These are phyloP conservation scores for Fusarium dimerum DNA, from an alignment of 2,329 filamentous ascomycete genomes.

Conservation along the genomic window DNA sequence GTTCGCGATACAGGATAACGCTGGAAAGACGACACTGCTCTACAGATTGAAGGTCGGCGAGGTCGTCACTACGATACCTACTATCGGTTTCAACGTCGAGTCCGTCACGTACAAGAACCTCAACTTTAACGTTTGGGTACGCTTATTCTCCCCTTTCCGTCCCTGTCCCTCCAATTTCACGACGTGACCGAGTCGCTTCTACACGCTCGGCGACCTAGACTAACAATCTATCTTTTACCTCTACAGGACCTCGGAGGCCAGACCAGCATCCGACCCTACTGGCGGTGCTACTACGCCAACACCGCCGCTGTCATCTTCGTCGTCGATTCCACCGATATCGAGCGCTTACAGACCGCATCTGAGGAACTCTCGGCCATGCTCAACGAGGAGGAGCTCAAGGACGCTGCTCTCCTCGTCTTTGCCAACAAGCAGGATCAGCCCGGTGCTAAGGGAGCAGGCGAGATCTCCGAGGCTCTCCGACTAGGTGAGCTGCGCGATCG, in stretches of 20 bases:
- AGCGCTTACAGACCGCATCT: conserved; percentile 86
- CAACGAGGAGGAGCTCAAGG: conserved; percentile 93
- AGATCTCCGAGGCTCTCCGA: conserved; percentile 91
- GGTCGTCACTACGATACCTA: conserved; percentile 98
- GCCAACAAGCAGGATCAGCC: conserved; percentile 99
- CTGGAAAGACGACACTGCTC: conserved; percentile 94
- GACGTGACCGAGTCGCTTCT: too few species aligned
- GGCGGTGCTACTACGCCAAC: conserved; percentile 99
- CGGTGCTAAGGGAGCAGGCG: conserved; percentile 91
- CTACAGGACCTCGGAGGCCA: conserved; percentile 86
- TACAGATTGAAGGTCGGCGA: conserved; percentile 99
- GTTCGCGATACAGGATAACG: conserved; percentile 97
- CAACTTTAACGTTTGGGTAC: conserved; percentile 98
- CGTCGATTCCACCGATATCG: conserved; percentile 96
- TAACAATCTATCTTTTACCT: conserved; percentile 16
- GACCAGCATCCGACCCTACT: conserved; percentile 98
- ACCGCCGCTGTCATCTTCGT: conserved; percentile 98
- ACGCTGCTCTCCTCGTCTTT: conserved; percentile 90
- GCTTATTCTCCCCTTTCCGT: conserved; percentile 30
- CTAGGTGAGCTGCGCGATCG: conserved; percentile 89
- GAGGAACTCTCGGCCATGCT: conserved; percentile 95
- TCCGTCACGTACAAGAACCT: conserved; percentile 98
- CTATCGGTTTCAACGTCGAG: conserved; percentile 99
- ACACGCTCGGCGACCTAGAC: too few species aligned
- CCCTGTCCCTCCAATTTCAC: too few species aligned